A percentile compares a stretch with the other conserved stretches of the same genome.
Conservation (phyloP, 164 flowering plant genomes). For the Stephania cephalantha region DNA sequence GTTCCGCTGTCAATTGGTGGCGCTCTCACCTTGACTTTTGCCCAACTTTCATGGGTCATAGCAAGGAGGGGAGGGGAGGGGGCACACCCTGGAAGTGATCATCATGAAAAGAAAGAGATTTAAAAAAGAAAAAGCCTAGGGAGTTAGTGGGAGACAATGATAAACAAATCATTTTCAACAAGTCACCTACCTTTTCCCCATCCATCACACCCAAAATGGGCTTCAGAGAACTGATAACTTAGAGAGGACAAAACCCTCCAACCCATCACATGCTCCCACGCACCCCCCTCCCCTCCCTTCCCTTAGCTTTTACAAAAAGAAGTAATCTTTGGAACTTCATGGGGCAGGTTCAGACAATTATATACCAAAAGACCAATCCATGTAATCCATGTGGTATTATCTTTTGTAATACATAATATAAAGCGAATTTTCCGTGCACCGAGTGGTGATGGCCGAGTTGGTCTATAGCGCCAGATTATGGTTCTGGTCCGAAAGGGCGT, state of each 20-base stretch:
- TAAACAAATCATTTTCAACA: constrained; percentile 21
- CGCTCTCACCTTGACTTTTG: neutral
- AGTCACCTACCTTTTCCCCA: neutral
- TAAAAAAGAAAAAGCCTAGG: neutral
- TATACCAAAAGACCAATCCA: constrained; percentile 11
- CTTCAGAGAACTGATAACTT: neutral
- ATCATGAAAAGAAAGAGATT: too few relatives aligned
- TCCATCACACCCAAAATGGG: constrained; percentile 8
- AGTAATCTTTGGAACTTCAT: constrained; percentile 7
- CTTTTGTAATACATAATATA: too few relatives aligned
- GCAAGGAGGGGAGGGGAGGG: neutral
- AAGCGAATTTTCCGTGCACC: neutral
- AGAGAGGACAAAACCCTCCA: constrained; percentile 7
- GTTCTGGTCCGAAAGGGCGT: constrained; percentile 99
- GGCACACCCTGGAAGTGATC: neutral
- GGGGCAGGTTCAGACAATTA: constrained; percentile 13
- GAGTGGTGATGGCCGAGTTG: constrained; percentile 96
- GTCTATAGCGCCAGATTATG: constrained; percentile 99
- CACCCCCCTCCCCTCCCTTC: constrained; percentile 14
- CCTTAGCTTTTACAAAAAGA: constrained; percentile 9
- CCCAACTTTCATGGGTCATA: neutral
- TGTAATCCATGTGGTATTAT: neutral
- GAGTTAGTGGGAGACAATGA: constrained; percentile 26
- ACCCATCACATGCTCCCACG: constrained; percentile 26
- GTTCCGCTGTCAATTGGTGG: neutral